Percentiles rank a stretch among this genome's conserved stretches.
phyloP scores from a whole-genome alignment of 2,329 filamentous ascomycete species.

The Aureobasidium mangrovei region DNA sequence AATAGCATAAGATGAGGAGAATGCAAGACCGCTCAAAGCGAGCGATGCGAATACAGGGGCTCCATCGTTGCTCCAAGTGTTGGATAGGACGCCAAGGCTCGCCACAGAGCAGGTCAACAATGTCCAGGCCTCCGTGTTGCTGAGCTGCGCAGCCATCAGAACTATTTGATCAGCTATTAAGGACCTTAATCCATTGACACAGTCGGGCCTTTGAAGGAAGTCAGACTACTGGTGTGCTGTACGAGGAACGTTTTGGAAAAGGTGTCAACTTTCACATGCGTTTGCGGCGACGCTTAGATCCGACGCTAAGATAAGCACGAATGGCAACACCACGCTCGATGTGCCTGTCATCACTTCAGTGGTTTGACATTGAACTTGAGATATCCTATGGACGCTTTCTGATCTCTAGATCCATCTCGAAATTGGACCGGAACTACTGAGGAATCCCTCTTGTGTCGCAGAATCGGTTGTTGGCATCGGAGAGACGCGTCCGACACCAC shows the following conservation, averaged over 20 bases:
- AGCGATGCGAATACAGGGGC: slow-evolving; percentile 83
- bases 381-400: too few relatives aligned
- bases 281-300: neutral
- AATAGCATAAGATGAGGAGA: slow-evolving; percentile 71
- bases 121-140: slow-evolving; percentile 46
- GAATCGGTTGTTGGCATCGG: too few relatives aligned
- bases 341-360: too few relatives aligned
- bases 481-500: too few relatives aligned
- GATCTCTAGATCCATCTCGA: too few relatives aligned
- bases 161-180: neutral
- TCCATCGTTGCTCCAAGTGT: slow-evolving; percentile 76
- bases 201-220: neutral
- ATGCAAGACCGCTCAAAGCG: slow-evolving; percentile 77
- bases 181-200: neutral
- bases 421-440: too few relatives aligned
- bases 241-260: slow-evolving; percentile 1
- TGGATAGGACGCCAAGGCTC: slow-evolving; percentile 64
- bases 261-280: slow-evolving; percentile 10
- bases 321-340: too few relatives aligned
- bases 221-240: neutral
- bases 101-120: slow-evolving; percentile 57
- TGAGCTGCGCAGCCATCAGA: slow-evolving; percentile 29
- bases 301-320: neutral
- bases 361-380: too few relatives aligned
- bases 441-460: too few relatives aligned